These are phyloP conservation scores for Phytophthora pinifolia DNA, from an alignment of 352 stramenopile genomes.

Conservation along the genomic window DNA sequence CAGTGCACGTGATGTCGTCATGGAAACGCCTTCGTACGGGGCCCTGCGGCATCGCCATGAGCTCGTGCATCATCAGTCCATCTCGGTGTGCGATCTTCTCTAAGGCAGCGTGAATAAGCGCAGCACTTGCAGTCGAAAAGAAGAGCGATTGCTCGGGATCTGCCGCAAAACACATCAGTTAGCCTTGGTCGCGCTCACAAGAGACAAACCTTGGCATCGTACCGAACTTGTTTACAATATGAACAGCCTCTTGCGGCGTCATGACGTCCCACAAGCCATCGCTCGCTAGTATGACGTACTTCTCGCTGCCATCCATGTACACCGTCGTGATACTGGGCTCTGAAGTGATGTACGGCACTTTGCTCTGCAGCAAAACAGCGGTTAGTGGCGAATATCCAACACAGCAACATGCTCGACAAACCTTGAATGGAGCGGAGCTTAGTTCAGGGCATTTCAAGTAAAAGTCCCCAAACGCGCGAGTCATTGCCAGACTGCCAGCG, in stretches of 20 bases:
- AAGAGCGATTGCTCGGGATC: constrained; percentile 51
- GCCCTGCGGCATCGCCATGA: constrained; percentile 56
- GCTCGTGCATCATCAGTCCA: constrained; percentile 66
- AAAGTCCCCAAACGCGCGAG: constrained; percentile 91
- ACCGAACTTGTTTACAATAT: constrained; percentile 76
- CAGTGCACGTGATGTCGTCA: constrained; percentile 82
- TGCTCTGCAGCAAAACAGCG: constrained; percentile 42
- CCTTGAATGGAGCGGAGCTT: constrained; percentile 92
- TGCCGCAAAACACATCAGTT: constrained; percentile 16
- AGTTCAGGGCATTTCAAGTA: constrained; percentile 93
- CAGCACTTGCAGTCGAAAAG: constrained; percentile 54
- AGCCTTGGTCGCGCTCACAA: neutral
- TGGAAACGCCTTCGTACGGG: constrained; percentile 57
- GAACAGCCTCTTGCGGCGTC: constrained; percentile 55
- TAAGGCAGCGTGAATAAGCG: constrained; percentile 68
- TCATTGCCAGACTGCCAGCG: constrained; percentile 90
- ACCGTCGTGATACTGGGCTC: constrained; percentile 60
- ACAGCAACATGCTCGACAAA: constrained; percentile 9
- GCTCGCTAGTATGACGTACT: constrained; percentile 77
- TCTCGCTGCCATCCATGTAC: constrained; percentile 55
- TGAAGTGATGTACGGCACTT: constrained; percentile 77
- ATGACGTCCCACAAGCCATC: constrained; percentile 86
- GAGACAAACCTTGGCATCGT: constrained; percentile 5
- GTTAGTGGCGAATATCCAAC: neutral
- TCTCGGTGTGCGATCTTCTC: constrained; percentile 74